Base-by-base conservation (phyloP, 163 green algal species). In the Coccomyxa subellipsoidea region DNA sequence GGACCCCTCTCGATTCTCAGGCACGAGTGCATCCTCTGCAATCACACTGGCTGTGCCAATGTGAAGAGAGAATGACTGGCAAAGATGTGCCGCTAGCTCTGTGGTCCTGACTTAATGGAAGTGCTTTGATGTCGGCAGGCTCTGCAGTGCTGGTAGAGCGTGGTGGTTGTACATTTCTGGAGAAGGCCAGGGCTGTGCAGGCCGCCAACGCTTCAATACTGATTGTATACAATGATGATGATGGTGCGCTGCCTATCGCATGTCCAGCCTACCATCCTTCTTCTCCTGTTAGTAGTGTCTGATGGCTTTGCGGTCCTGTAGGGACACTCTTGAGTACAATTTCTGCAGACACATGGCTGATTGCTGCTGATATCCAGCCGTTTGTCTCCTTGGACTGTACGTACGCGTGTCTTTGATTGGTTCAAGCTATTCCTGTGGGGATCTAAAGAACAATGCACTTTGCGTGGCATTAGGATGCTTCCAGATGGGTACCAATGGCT, bases 101-200 rank as follows among this genome's bases (percentile, higher is more conserved):
- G 66, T 66, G 40, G n/a, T 69, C 10, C 21, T 34, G n/a, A n/a
- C n/a, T n/a, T n/a, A n/a, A n/a, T n/a, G 27, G 34, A 12, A 73
- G n/a, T 32, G 31, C 77, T 73, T 7, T 21, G 75, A 8, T 81
- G 29, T 10, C 66, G 69, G 59, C 85, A 87, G 89, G 89, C 39
- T 38, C 76, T 7, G 85, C 88, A 4, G 86, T 91, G 25, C 69
- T 96, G 12, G 92, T 93, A 21, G 29, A 85, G 38, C 88, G 93
- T 8, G 93, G 93, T 75, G 89, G 84, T 83, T 97, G 93, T 85
- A 88, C 80, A n/a, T 97, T 96, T 72, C 38, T 82, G 0, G 84
- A 88, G 23, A 97, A 97, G 81, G 92, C 90, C 4, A 12, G 8
- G 29, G 72, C 80, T 25, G 76, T 92, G 39, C 78, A 93, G 69